A percentile compares a stretch with the other conserved stretches of the same genome.
phyloP scores from a whole-genome alignment of 768 basidiomycete genomes.

The Crepidotus variabilis region DNA sequence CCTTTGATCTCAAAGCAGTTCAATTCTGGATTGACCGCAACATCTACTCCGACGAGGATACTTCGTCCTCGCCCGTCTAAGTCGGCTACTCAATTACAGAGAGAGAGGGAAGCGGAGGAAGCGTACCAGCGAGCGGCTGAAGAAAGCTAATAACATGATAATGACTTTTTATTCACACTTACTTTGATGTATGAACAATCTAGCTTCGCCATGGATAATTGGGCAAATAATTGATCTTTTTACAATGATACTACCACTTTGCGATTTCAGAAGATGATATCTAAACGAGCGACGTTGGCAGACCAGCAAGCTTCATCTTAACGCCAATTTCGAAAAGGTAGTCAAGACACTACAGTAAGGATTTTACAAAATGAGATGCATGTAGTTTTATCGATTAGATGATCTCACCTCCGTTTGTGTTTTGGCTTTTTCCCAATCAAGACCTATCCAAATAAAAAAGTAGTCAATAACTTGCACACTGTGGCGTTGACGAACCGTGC shows the following conservation, averaged over 20 bases:
- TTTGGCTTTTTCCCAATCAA: slow-evolving; percentile 86
- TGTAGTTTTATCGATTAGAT: background rate
- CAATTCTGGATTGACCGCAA: slow-evolving; percentile 6
- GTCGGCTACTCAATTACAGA: slow-evolving; percentile 41
- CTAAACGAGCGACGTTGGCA: slow-evolving; percentile 41
- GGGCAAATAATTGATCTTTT: background rate
- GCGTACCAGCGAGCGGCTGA: slow-evolving; percentile 45
- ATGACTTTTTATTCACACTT: background rate
- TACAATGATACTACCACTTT: too few species aligned
- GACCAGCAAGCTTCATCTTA: slow-evolving; percentile 68
- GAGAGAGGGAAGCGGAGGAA: slow-evolving; percentile 47
- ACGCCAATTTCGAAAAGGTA: slow-evolving; percentile 89
- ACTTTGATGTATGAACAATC: background rate
- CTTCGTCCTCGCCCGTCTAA: slow-evolving; percentile 59
- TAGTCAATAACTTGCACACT: slow-evolving; percentile 2
- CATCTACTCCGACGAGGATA: slow-evolving; percentile 37
- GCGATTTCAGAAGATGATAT: background rate
- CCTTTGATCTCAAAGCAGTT: background rate
- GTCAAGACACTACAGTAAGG: slow-evolving; percentile 64
- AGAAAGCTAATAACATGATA: slow-evolving; percentile 6
- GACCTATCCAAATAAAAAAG: slow-evolving; percentile 28
- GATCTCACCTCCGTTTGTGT: slow-evolving; percentile 73
- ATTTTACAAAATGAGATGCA: background rate
- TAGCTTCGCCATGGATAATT: background rate
- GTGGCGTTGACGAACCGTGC: background rate